Percentiles rank a stretch among this genome's conserved stretches.
These are phyloP conservation scores for Leccinum boreale DNA, from an alignment of 768 basidiomycete genomes.

Conservation along the genomic window DNA sequence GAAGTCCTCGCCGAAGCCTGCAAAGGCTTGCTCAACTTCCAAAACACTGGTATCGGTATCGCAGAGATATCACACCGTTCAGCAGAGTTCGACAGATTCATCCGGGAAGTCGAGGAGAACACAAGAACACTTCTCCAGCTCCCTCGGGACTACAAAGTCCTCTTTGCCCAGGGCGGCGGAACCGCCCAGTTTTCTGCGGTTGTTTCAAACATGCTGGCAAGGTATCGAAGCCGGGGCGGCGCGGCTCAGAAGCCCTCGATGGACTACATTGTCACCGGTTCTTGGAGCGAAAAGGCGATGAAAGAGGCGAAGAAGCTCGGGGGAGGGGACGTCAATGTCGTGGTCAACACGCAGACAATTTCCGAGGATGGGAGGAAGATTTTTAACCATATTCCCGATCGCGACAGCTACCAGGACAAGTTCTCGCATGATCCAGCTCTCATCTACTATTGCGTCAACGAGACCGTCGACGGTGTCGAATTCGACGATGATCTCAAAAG, in stretches of 20 bases:
- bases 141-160: conserved; percentile 77
- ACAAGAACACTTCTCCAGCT: conserved; percentile 77
- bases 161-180: conserved; percentile 95
- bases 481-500: conserved; percentile 59
- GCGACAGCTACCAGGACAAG: conserved; percentile 52
- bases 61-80: conserved; percentile 97
- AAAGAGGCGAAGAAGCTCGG: conserved; percentile 77
- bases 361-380: conserved; percentile 61
- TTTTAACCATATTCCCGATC: conserved; percentile 78
- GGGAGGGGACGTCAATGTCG: conserved; percentile 60
- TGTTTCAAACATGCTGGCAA: conserved; percentile 87
- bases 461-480: conserved; percentile 95
- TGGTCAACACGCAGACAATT: conserved; percentile 61
- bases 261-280: conserved; percentile 92
- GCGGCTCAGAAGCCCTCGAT: conserved; percentile 54
- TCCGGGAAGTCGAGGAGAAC: conserved; percentile 58
- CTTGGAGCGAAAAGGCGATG: conserved; percentile 85
- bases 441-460: conserved; percentile 99
- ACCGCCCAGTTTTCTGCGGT: conserved; percentile 89
- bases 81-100: conserved; percentile 75
- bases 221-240: conserved; percentile 70
- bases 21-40: conserved; percentile 84
- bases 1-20: conserved; percentile 81
- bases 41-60: conserved; percentile 89
- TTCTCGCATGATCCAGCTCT: conserved; percentile 83